Evolutionary conservation across 2,329 filamentous ascomycete genomes (phyloP).

Genomic region (Nigrospora oryzae): DNA sequence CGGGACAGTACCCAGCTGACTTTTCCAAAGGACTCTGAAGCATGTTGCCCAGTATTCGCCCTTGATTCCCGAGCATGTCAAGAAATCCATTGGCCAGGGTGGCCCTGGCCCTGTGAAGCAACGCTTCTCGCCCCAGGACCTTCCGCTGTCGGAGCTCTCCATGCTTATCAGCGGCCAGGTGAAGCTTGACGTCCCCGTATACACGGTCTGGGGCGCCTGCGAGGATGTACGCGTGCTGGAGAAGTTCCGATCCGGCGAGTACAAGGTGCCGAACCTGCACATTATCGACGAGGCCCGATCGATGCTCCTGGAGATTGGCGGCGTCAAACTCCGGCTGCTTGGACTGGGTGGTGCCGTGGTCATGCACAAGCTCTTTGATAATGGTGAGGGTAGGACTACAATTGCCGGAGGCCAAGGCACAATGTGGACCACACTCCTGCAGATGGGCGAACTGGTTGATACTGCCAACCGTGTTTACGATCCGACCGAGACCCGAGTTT

Average conservation of each 20-base stretch:
- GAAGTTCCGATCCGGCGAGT: slow-evolving; percentile 94
- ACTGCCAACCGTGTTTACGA: slow-evolving; percentile 98
- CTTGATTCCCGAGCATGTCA: slow-evolving; percentile 70
- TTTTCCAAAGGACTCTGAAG: slow-evolving; percentile 69
- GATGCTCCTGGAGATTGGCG: slow-evolving; percentile 86
- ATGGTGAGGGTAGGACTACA: slow-evolving; percentile 93
- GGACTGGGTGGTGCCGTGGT: slow-evolving; percentile 94
- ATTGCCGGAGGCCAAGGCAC: slow-evolving; percentile 97
- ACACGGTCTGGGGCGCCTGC: slow-evolving; percentile 98
- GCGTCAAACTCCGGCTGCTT: slow-evolving; percentile 88
- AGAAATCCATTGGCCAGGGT: slow-evolving; percentile 56
- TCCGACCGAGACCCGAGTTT: slow-evolving; percentile 91
- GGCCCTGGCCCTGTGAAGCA: slow-evolving; percentile 76
- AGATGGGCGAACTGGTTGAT: slow-evolving; percentile 97
- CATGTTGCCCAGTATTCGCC: slow-evolving; percentile 98
- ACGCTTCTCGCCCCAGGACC: slow-evolving; percentile 70
- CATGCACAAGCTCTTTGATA: slow-evolving; percentile 99
- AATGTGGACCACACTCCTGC: slow-evolving; percentile 97
- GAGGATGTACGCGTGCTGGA: slow-evolving; percentile 96
- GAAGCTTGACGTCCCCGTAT: slow-evolving; percentile 91
- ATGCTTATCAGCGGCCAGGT: slow-evolving; percentile 81
- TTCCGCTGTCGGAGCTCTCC: slow-evolving; percentile 87
- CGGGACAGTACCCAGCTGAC: slow-evolving; percentile 7
- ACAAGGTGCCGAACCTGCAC: slow-evolving; percentile 94
- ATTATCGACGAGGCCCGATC: slow-evolving; percentile 98